Base-by-base conservation (phyloP, 805 yeast genomes). In the Starmerella sp. region DNA sequence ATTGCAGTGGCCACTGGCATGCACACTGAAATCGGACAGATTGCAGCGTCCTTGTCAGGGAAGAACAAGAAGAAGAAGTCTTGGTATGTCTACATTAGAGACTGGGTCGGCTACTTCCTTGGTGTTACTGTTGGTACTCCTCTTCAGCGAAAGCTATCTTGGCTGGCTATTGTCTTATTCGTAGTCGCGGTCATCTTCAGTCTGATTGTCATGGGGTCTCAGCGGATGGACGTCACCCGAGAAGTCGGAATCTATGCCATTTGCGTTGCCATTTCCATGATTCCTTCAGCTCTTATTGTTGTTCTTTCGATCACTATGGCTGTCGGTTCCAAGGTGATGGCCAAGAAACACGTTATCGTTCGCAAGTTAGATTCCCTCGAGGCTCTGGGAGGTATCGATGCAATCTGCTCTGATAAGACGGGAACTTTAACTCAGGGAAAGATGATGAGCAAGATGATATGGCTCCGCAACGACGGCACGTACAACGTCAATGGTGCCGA, bases 191-290 rank as follows among this genome's bases (percentile, higher is more conserved):
- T 87, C n/a, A 61, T 88, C 1, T 83, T 86, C 65, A 95, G 95
- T 1, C 81, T 88, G 55, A 80, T 88, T 17, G 95, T 86, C 4
- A 84, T 87, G 95, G 95, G 82, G 2, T 80, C 93, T 9, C 95
- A 87, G 69, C 77, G 77, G 57, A 81, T 86, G 68, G 64, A 72
- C 11, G 95, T 87, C n/a, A 81, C 79, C 60, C 78, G 75, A 54
- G 88, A 86, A 62, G 93, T 87, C 38, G 95, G 95, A 13, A 81
- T 87, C 49, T 87, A 87, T 66, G 95, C 96, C 30, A 83, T 88
- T 64, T 87, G 95, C 71, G 90, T 85, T 48, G 86, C 85, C 63
- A 71, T 84, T 48, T 80, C 90, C 5, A 85, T 85, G 88, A 84
- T 84, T 60, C 93, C 93, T 3, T 84, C 89, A 3, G 82, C 90